These are phyloP conservation scores for Neltuma alba DNA, from an alignment of 306 rosid genomes.

Conservation along the genomic window DNA sequence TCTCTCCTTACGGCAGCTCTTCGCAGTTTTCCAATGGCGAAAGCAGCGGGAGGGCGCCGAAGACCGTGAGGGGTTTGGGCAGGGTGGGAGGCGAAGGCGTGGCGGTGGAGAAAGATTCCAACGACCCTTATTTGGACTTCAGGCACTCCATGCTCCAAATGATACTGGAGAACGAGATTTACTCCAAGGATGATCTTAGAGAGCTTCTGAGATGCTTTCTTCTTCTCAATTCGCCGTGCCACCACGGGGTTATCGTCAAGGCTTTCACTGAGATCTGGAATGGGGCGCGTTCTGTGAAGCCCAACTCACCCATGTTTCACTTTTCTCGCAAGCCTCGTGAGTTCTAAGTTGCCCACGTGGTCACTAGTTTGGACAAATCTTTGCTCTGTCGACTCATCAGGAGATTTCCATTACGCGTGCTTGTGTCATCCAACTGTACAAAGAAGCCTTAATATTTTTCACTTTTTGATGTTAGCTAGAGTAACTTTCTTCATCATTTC, in stretches of 20 bases:
- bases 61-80: slow-evolving; percentile 58
- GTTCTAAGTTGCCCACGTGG: slow-evolving; percentile 37
- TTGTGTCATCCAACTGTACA: slow-evolving; percentile 30
- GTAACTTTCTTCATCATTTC: background rate
- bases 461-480: background rate
- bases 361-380: background rate
- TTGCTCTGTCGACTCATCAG: background rate
- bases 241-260: slow-evolving; percentile 78
- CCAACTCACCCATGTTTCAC: slow-evolving; percentile 39
- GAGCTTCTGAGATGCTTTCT: slow-evolving; percentile 84
- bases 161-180: slow-evolving; percentile 93
- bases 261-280: slow-evolving; percentile 98
- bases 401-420: slow-evolving; percentile 11
- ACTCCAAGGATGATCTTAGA: slow-evolving; percentile 74
- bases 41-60: slow-evolving; percentile 12
- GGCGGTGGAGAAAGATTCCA: slow-evolving; percentile 92
- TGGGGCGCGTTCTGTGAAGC: slow-evolving; percentile 56
- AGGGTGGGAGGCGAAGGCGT: slow-evolving; percentile 71
- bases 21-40: slow-evolving; percentile 7
- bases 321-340: slow-evolving; percentile 54
- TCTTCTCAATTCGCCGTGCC: slow-evolving; percentile 77
- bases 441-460: background rate
- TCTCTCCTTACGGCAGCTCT: slow-evolving; percentile 45
- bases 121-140: slow-evolving; percentile 90
- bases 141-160: slow-evolving; percentile 90